phyloP scores from a whole-genome alignment of 2,329 filamentous ascomycete genomes.

The Claviceps quebecensis region DNA sequence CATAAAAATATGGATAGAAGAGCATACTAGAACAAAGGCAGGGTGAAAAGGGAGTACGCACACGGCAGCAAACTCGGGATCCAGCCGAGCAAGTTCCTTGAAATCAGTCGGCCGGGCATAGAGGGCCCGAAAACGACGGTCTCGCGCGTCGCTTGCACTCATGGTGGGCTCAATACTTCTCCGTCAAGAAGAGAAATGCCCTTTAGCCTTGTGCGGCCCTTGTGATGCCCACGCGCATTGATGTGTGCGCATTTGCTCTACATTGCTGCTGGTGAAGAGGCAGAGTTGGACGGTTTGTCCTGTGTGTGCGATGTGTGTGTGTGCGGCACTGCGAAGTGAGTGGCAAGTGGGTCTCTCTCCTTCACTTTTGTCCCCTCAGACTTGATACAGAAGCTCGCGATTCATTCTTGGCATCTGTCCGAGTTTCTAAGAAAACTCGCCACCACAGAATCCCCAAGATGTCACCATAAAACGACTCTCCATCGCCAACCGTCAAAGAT shows the following conservation, averaged over 20 bases:
- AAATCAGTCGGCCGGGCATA: constrained; percentile 31
- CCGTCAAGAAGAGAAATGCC: background rate
- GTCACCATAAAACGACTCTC: constrained; percentile 35
- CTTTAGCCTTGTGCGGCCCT: background rate
- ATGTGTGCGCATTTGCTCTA: background rate
- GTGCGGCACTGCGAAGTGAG: too few relatives aligned
- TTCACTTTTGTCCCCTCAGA: too few relatives aligned
- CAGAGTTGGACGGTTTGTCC: background rate
- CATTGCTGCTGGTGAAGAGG: background rate
- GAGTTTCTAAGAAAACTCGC: too few relatives aligned
- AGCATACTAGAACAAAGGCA: background rate
- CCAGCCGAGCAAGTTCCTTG: constrained; percentile 24
- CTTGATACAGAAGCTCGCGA: too few relatives aligned
- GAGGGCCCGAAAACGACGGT: constrained; percentile 23
- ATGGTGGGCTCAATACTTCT: background rate
- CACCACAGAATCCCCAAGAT: too few relatives aligned
- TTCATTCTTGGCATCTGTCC: too few relatives aligned
- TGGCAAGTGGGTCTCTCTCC: background rate
- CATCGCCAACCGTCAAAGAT: constrained; percentile 41
- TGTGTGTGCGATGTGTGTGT: too few relatives aligned
- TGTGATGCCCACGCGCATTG: background rate
- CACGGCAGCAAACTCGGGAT: constrained; percentile 29
- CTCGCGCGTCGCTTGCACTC: constrained; percentile 3
- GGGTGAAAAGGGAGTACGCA: constrained; percentile 11
- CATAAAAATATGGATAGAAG: background rate